Conservation (phyloP, 129 eudicot genomes). For the Calendula officinalis region DNA sequence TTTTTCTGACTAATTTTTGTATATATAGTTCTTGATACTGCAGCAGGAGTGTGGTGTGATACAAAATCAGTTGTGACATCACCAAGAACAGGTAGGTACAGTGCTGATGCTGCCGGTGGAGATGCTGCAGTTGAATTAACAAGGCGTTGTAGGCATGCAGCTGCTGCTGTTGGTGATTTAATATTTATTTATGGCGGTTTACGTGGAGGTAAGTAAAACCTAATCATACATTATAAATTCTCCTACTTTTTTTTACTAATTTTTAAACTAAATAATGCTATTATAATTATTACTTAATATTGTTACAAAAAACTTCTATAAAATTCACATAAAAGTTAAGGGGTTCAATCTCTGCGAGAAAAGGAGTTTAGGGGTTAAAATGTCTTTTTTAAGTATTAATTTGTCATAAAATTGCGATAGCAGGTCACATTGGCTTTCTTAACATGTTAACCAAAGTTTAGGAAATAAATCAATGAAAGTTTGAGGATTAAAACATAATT, state of each 20-base stretch:
- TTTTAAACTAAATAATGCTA: too few species aligned
- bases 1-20: constrained; percentile 8
- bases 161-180: constrained; percentile 95
- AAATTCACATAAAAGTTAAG: too few species aligned
- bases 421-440: too few species aligned
- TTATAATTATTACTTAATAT: too few species aligned
- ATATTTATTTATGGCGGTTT: constrained; percentile 97
- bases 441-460: too few species aligned
- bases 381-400: too few species aligned
- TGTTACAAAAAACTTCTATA: too few species aligned
- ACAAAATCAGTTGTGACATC: constrained; percentile 93
- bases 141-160: constrained; percentile 98
- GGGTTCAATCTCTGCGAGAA: too few species aligned
- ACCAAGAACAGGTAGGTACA: constrained; percentile 93
- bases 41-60: constrained; percentile 99
- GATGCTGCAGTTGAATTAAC: constrained; percentile 98
- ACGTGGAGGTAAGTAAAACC: constrained; percentile 94
- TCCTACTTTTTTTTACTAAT: background rate
- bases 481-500: background rate
- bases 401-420: too few species aligned
- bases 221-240: constrained; percentile 3
- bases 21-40: constrained; percentile 90
- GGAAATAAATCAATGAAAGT: too few species aligned
- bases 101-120: constrained; percentile 99
- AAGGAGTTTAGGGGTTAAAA: too few species aligned